Percentiles rank a stretch among this genome's conserved stretches.
Evolutionary conservation across 192 early-diverging fungal genomes (phyloP).

Genomic region (Lunasporangiospora selenospora): DNA sequence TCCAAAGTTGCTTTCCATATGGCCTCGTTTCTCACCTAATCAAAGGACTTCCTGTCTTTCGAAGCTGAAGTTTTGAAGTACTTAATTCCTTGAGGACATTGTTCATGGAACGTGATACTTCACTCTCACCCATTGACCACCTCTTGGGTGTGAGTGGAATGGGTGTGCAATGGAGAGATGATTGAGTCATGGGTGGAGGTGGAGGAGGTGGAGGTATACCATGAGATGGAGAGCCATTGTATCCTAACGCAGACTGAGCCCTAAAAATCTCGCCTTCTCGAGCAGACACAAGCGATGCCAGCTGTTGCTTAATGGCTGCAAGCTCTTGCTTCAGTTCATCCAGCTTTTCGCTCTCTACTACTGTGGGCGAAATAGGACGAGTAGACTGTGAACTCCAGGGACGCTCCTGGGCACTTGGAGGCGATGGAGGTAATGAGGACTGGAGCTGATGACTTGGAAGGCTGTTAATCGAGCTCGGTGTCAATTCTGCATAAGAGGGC

Average conservation of each 20-base stretch:
- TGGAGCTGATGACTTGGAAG: background rate
- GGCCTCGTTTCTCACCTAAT: conserved; percentile 8
- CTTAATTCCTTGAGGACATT: conserved; percentile 28
- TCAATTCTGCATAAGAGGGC: no score
- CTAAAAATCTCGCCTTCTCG: conserved; percentile 6
- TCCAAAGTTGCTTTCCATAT: background rate
- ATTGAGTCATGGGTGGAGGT: background rate
- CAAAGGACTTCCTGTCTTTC: conserved; percentile 38
- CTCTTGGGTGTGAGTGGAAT: conserved; percentile 9
- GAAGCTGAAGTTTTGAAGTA: conserved; percentile 23
- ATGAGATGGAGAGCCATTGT: background rate
- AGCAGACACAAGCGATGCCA: conserved; percentile 30
- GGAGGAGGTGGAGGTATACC: conserved; percentile 15
- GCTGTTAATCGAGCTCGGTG: no score
- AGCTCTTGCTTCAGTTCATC: conserved; percentile 25
- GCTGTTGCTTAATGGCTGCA: conserved; percentile 28
- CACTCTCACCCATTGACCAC: conserved; percentile 16
- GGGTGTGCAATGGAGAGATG: no score
- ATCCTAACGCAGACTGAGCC: background rate
- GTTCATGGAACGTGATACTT: conserved; percentile 24
- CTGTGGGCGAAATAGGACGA: no score
- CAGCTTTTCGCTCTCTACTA: conserved; percentile 19
- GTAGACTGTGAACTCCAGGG: no score
- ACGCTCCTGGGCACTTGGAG: no score
- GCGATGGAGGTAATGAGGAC: background rate